Conservation (phyloP, 2,329 filamentous ascomycete genomes). For the Pseudogymnoascus sp. region DNA sequence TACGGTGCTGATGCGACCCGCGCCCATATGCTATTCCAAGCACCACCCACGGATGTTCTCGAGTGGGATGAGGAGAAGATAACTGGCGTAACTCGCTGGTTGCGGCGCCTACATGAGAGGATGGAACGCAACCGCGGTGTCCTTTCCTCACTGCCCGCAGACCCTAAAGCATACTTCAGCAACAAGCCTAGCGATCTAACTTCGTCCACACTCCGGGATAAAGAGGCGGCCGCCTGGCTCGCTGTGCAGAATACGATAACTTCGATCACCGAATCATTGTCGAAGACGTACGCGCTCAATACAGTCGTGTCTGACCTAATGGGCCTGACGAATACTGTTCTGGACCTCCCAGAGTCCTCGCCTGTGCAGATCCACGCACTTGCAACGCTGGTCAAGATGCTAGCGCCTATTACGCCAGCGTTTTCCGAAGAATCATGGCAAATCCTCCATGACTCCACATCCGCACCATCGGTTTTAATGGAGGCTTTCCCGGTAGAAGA, state of each 20-base stretch:
- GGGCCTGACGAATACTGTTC: constrained; percentile 60
- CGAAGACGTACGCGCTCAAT: constrained; percentile 69
- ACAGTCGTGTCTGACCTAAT: constrained; percentile 79
- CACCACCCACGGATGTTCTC: constrained; percentile 73
- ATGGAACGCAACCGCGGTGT: constrained; percentile 31
- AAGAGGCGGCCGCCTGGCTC: constrained; percentile 46
- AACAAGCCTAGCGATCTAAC: constrained; percentile 24
- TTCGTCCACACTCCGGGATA: constrained; percentile 19
- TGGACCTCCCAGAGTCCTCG: neutral
- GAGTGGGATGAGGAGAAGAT: constrained; percentile 87
- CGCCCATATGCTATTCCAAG: constrained; percentile 84
- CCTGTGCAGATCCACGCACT: constrained; percentile 43
- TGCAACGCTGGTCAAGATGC: constrained; percentile 57
- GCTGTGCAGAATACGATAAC: constrained; percentile 60
- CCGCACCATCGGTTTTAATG: constrained; percentile 38
- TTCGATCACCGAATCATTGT: constrained; percentile 61
- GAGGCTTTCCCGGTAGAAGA: constrained; percentile 53
- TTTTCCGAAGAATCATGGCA: constrained; percentile 78
- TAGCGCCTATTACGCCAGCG: constrained; percentile 74
- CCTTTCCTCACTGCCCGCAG: constrained; percentile 8
- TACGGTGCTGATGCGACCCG: constrained; percentile 79
- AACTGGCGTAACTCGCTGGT: constrained; percentile 73
- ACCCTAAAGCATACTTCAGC: constrained; percentile 23
- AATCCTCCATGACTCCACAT: constrained; percentile 37
- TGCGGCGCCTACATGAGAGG: constrained; percentile 58